phyloP scores from a whole-genome alignment of 768 basidiomycete species.

The Gyrodon lividus region DNA sequence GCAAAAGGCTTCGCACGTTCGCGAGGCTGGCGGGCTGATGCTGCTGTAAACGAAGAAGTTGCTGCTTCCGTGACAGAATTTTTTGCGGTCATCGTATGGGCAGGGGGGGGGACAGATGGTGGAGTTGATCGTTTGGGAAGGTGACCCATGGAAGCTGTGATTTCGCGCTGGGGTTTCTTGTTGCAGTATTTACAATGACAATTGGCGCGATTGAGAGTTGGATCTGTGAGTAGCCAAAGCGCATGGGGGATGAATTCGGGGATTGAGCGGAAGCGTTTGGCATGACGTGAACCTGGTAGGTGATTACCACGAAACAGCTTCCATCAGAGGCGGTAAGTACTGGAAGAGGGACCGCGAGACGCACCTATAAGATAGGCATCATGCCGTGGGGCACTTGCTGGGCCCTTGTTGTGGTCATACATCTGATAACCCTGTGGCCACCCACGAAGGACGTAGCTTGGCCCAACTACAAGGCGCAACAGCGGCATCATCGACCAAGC shows the following conservation, averaged over 20 bases:
- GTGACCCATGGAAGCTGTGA: constrained; percentile 61
- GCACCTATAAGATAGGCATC: constrained; percentile 80
- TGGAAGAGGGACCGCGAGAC: constrained; percentile 10
- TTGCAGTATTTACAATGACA: constrained; percentile 81
- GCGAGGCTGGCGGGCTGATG: constrained; percentile 12
- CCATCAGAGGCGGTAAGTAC: background rate
- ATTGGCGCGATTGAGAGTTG: constrained; percentile 41
- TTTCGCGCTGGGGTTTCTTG: constrained; percentile 65
- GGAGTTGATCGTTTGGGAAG: constrained; percentile 34
- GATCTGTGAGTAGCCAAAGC: constrained; percentile 68
- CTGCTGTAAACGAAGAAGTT: constrained; percentile 18
- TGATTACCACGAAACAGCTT: background rate
- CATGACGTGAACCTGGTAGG: constrained; percentile 38
- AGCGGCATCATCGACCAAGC: background rate
- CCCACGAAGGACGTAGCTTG: constrained; percentile 55
- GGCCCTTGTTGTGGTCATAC: constrained; percentile 75
- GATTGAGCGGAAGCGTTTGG: constrained; percentile 69
- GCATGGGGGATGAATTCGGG: constrained; percentile 86
- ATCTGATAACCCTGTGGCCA: constrained; percentile 72
- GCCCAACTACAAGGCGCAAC: constrained; percentile 38
- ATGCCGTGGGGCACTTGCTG: constrained; percentile 51
- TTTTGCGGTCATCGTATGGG: constrained; percentile 16
- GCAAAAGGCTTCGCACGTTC: constrained; percentile 39
- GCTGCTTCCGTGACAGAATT: constrained; percentile 1
- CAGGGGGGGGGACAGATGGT: constrained; percentile 26